phyloP scores from a whole-genome alignment of 1,139 yeast species.

The Casaregolazyma lundiana region DNA sequence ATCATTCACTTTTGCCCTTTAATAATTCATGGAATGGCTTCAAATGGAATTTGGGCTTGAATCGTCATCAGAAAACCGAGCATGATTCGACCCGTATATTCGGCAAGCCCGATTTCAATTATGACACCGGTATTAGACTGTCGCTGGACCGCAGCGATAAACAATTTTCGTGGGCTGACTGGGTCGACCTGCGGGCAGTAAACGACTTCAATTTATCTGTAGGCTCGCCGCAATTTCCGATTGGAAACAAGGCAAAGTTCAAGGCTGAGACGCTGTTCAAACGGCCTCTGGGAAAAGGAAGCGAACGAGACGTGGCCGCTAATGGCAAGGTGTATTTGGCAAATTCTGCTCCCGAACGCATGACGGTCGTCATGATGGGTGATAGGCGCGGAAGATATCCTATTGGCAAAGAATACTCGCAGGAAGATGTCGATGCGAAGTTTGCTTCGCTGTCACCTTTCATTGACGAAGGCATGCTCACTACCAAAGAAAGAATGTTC shows the following conservation, averaged over 20 bases:
- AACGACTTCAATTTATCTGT: constrained; percentile 13
- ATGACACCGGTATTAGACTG: constrained; percentile 16
- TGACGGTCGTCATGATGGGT: constrained; percentile 9
- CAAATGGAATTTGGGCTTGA: constrained; percentile 5
- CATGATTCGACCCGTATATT: constrained; percentile 1
- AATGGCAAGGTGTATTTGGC: constrained; percentile 28
- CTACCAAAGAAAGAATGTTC: constrained; percentile 18
- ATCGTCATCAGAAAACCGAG: neutral
- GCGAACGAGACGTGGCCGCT: constrained; percentile 27
- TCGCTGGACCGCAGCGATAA: constrained; percentile 9
- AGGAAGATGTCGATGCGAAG: constrained; percentile 8
- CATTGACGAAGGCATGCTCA: constrained; percentile 7
- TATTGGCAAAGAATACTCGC: neutral
- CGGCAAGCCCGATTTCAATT: constrained; percentile 7
- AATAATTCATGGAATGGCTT: constrained; percentile 5
- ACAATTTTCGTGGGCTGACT: constrained; percentile 31
- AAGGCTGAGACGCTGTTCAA: constrained; percentile 1
- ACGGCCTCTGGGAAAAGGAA: constrained; percentile 11
- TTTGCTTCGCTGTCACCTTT: constrained; percentile 15
- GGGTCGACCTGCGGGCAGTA: constrained; percentile 27
- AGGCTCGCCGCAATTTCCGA: neutral
- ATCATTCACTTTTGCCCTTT: constrained; percentile 8
- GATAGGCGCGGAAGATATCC: constrained; percentile 2
- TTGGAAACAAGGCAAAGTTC: neutral
- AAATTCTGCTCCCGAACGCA: constrained; percentile 8